These are phyloP conservation scores for Exophiala lecanii-corni DNA, from an alignment of 2,329 filamentous ascomycete species.

Conservation along the genomic window DNA sequence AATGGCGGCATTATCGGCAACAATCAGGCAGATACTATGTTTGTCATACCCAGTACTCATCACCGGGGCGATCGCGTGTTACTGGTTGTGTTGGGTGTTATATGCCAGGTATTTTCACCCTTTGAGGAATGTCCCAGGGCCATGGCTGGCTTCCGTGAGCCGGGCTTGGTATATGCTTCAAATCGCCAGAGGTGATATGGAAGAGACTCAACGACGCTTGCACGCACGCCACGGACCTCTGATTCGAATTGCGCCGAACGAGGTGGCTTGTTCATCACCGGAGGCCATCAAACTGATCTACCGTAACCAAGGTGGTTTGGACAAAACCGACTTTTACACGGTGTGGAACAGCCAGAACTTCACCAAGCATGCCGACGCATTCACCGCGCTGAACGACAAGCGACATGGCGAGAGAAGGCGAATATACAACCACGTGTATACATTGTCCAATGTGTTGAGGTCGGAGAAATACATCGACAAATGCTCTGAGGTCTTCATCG, in stretches of 20 bases:
- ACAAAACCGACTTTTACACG: slow-evolving; percentile 30
- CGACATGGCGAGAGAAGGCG: slow-evolving; percentile 27
- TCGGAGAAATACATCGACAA: slow-evolving; percentile 29
- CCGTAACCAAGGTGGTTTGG: slow-evolving; percentile 18
- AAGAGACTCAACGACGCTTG: slow-evolving; percentile 25
- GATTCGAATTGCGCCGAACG: slow-evolving; percentile 38
- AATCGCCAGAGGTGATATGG: slow-evolving; percentile 24
- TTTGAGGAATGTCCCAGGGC: slow-evolving; percentile 30
- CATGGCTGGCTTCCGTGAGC: slow-evolving; percentile 28
- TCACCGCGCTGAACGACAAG: slow-evolving; percentile 26
- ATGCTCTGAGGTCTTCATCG: slow-evolving; percentile 25
- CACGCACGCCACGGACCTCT: slow-evolving; percentile 25
- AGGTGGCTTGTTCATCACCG: slow-evolving; percentile 28
- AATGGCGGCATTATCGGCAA: background rate
- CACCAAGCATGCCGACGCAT: slow-evolving; percentile 28
- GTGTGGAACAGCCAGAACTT: slow-evolving; percentile 23
- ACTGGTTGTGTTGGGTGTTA: slow-evolving; percentile 26
- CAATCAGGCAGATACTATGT: slow-evolving; percentile 3
- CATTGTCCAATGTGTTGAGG: slow-evolving; percentile 32
- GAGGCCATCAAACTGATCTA: slow-evolving; percentile 28
- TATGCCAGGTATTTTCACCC: slow-evolving; percentile 29
- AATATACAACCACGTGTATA: slow-evolving; percentile 29
- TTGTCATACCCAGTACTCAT: background rate
- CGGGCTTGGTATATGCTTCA: slow-evolving; percentile 28
- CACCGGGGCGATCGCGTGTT: slow-evolving; percentile 11